Evolutionary conservation across 75 land plant genomes (phyloP), one percentile per base, ranked within the genome.

Genomic region (Azolla pinnata): DNA sequence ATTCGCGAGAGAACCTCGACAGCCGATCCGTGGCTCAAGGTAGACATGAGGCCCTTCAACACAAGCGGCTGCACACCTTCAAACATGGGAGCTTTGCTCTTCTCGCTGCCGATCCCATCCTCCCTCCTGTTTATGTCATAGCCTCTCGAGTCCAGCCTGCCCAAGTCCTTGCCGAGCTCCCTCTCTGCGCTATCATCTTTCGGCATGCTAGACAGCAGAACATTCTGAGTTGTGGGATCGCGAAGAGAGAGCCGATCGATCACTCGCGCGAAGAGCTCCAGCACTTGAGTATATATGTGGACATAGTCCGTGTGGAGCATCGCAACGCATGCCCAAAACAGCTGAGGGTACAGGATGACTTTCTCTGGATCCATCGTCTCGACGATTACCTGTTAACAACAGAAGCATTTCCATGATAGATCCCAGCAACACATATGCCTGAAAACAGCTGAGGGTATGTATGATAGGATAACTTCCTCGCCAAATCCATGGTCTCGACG

Each of bases 221-320:
- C 99, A 76, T 95, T 89, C 61, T 95, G 97, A 18, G 82, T 79
- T 34, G 99, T 95, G 5, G 65, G 84, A 54, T 95, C 99, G 30
- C 82, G 68, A 45, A 95, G 90, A 5, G 91, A 86, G 40, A 95
- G 78, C 2, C 91, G 77, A 49, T 86, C 97, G 75, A 95, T 77
- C 23, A 95, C 85, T 44, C 91, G 82, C 9, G 96, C 79, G 71
- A 95, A 90, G n/a, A 95, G 88, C 72, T 95, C 99, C 66, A 95
- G 84, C 18, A 95, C 99, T 66, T 90, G 99, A 29, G 86, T 81
- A 78, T 90, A 95, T 5, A 89, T 83, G 75, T 95, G 97, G 5
- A 95, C 83, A 57, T 86, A 95, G 62, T 95, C 99, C 45, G 99
- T 95, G 64, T 95, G 99, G 84, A 95, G 88, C 91, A 95, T 90